Evolutionary conservation across 1,139 yeast genomes (phyloP).

Genomic region (Wickerhamomyces sp.): DNA sequence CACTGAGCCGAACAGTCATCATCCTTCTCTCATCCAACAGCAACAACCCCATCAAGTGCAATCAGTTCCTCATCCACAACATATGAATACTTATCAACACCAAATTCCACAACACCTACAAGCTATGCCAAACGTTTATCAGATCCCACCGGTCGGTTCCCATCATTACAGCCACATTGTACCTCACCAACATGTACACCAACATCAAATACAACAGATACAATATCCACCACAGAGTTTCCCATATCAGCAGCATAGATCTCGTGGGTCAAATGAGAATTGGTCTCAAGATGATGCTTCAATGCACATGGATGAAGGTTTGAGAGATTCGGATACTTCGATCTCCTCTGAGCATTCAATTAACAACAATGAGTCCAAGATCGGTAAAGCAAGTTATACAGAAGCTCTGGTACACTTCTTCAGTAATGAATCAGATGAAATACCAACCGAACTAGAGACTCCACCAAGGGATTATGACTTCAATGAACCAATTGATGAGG

Average conservation of each 20-base stretch:
- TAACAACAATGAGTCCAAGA: slow-evolving; percentile 15
- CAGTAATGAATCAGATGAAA: slow-evolving; percentile 65
- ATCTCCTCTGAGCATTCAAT: slow-evolving; percentile 31
- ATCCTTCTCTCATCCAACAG: no score
- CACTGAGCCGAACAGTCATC: not conserved
- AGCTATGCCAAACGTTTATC: slow-evolving; percentile 5
- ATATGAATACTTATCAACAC: slow-evolving; percentile 16
- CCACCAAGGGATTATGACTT: slow-evolving; percentile 81
- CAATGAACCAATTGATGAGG: slow-evolving; percentile 87
- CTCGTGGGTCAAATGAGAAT: slow-evolving; percentile 34
- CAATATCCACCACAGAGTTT: slow-evolving; percentile 17
- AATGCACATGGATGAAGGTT: slow-evolving; percentile 26
- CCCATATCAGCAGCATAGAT: slow-evolving; percentile 25
- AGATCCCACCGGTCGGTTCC: not conserved
- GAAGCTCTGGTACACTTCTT: slow-evolving; percentile 55
- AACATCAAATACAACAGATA: slow-evolving; percentile 17
- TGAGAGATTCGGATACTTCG: slow-evolving; percentile 34
- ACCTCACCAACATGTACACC: slow-evolving; percentile 5
- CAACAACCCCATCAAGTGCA: not conserved
- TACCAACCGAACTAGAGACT: slow-evolving; percentile 66
- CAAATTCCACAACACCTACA: slow-evolving; percentile 18
- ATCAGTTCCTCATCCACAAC: slow-evolving; percentile 17
- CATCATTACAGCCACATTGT: slow-evolving; percentile 9
- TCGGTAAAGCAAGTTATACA: slow-evolving; percentile 36
- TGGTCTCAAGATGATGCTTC: slow-evolving; percentile 32